Conservation (phyloP, 257 asterid species). For the Penstemon davidsonii region DNA sequence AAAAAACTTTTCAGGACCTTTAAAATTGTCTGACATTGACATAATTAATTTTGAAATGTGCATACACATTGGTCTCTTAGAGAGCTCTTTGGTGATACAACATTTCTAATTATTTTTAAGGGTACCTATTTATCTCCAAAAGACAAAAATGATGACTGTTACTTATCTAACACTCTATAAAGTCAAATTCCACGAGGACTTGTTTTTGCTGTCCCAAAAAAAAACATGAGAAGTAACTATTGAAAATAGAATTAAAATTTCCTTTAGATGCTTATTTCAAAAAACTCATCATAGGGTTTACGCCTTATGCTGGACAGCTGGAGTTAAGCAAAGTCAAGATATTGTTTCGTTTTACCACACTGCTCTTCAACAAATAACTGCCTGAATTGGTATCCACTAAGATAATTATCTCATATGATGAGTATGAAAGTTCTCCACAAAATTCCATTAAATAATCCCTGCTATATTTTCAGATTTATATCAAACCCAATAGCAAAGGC, state of each 20-base stretch:
- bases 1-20: not conserved
- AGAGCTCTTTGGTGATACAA: not conserved
- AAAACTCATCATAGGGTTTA: not conserved
- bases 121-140: not conserved
- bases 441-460: not conserved
- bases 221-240: conserved; percentile 24
- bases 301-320: not conserved
- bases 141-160: not conserved
- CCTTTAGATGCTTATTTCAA: no score
- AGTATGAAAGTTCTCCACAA: not conserved
- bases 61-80: not conserved
- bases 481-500: not conserved
- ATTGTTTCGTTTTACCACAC: not conserved
- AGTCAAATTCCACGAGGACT: no score
- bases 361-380: not conserved
- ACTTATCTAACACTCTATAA: no score
- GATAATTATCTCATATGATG: not conserved
- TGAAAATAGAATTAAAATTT: conserved; percentile 37
- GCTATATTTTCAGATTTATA: not conserved
- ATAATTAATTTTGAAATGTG: not conserved
- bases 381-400: not conserved
- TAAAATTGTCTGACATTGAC: not conserved
- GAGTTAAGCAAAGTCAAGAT: not conserved
- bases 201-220: no score
- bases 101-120: not conserved